A percentile compares a stretch with the other conserved stretches of the same genome.
These are phyloP conservation scores for Nymphaea thermarum DNA, from an alignment of 164 flowering plant species.

Conservation along the genomic window DNA sequence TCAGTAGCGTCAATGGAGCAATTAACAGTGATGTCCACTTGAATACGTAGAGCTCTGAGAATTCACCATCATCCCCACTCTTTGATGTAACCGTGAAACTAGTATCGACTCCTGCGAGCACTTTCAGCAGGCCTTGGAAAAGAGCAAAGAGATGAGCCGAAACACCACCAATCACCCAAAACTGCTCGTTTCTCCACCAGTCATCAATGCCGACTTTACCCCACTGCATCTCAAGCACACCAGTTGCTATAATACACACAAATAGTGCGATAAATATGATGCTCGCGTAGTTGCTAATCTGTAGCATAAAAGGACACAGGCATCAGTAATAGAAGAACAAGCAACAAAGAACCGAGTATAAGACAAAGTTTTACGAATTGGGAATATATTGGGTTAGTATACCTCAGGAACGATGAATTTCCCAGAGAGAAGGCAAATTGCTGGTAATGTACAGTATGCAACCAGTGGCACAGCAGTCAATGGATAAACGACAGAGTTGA, in stretches of 20 bases:
- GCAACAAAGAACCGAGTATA: background rate
- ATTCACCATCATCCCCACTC: conserved; percentile 29
- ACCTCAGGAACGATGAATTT: conserved; percentile 18
- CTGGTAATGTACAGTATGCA: conserved; percentile 14
- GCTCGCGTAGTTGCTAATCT: conserved; percentile 16
- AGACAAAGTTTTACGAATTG: background rate
- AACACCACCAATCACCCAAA: conserved; percentile 37
- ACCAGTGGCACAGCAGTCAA: conserved; percentile 13
- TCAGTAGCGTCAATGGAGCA: conserved; percentile 11
- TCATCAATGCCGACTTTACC: conserved; percentile 22
- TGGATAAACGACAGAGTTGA: conserved; percentile 17
- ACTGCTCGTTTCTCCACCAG: conserved; percentile 18
- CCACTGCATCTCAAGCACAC: conserved; percentile 43
- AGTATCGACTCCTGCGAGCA: conserved; percentile 29
- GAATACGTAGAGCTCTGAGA: conserved; percentile 28
- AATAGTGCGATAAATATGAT: conserved; percentile 13
- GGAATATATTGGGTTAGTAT: background rate
- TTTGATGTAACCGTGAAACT: conserved; percentile 39
- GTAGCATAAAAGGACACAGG: background rate
- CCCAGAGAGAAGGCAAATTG: conserved; percentile 13
- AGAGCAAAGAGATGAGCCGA: conserved; percentile 39
- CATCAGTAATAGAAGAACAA: background rate
- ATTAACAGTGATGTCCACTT: conserved; percentile 34
- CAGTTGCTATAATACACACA: conserved; percentile 21
- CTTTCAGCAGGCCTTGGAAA: conserved; percentile 34